Evolutionary conservation across 768 basidiomycete genomes (phyloP), one percentile per base, ranked within the genome.

Genomic region (Gloeophyllum trabeum): DNA sequence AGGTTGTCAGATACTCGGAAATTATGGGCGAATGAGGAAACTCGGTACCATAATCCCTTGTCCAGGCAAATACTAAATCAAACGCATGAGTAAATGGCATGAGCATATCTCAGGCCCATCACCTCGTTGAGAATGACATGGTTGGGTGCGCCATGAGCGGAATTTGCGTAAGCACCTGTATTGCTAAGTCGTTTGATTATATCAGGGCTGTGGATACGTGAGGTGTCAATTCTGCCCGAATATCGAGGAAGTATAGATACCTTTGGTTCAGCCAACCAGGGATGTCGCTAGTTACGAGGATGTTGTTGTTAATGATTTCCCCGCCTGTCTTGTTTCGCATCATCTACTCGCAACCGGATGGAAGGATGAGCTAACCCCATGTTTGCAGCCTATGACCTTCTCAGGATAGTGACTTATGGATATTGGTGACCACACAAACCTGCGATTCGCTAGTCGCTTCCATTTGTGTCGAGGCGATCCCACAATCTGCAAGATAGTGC

Each of bases 111-210:
- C 41, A 26, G 47, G 30, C 32, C 32, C 24, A 51, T 64, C 46
- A 79, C 82, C 68, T 94, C 87, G 56, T 92, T 92, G 51, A 94
- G 66, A 44, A 93, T 82, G 46, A 96, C 67, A 61, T 97, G 91
- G 63, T 96, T 97, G 6, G 90, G 87, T 25, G 61, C 66, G 13
- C 67, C 65, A 52, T 85, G 77, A 46, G 80, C 76, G 43, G 80
- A 78, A 34, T 50, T 53, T n/a, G 61, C 53, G 55, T 91, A 90
- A 0, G 63, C 73, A 2, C 77, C 77, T 4, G 81, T 81, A 24
- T 56, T 62, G 48, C 66, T 67, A 30, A 96, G 76, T 32, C 86
- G 79, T 26, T 67, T 59, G 42, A 93, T 67, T 45, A 98, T 62
- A 53, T 88, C 69, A 13, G 92, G 91, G 55, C 88, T 94, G 47